A percentile compares a stretch with the other conserved stretches of the same genome.
Conservation (phyloP, 2,329 filamentous ascomycete genomes). For the Kalmusia sp. region DNA sequence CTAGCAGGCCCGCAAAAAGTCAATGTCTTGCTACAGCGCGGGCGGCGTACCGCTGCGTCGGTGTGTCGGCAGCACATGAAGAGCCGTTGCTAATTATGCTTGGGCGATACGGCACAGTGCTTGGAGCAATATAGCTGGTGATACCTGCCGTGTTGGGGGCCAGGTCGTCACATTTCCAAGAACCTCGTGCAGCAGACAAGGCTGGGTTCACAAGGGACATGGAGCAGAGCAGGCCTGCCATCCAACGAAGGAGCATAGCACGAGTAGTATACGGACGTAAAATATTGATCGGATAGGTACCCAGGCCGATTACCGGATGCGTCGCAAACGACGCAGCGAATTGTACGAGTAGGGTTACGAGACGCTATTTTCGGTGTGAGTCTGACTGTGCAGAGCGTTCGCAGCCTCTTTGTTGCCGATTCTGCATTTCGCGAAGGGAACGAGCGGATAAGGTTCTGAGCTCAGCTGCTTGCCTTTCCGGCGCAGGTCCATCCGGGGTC, state of each 20-base stretch:
- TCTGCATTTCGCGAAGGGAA: slow-evolving; percentile 1
- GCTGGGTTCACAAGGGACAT: background rate
- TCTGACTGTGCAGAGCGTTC: slow-evolving; percentile 11
- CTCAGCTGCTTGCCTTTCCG: slow-evolving; percentile 17
- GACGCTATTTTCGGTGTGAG: slow-evolving; percentile 8
- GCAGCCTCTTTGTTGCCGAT: background rate
- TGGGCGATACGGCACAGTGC: slow-evolving; percentile 4
- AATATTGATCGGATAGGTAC: too few species aligned
- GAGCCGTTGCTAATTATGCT: background rate
- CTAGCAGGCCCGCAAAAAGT: background rate
- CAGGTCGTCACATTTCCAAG: background rate
- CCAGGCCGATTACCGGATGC: background rate
- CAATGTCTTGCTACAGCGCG: background rate
- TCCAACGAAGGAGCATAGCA: background rate
- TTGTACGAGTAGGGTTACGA: background rate
- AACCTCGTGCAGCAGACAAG: background rate
- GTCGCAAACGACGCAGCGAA: background rate
- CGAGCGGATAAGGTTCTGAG: slow-evolving; percentile 21
- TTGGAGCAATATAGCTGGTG: slow-evolving; percentile 19
- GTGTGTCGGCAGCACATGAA: background rate
- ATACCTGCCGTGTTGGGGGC: slow-evolving; percentile 16
- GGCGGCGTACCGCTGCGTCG: background rate
- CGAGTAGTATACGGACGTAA: background rate
- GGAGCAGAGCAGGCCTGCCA: too few species aligned
- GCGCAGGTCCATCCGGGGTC: slow-evolving; percentile 3